Evolutionary conservation across 2,329 filamentous ascomycete genomes (phyloP).

Genomic region (Pseudonectria foliicola): DNA sequence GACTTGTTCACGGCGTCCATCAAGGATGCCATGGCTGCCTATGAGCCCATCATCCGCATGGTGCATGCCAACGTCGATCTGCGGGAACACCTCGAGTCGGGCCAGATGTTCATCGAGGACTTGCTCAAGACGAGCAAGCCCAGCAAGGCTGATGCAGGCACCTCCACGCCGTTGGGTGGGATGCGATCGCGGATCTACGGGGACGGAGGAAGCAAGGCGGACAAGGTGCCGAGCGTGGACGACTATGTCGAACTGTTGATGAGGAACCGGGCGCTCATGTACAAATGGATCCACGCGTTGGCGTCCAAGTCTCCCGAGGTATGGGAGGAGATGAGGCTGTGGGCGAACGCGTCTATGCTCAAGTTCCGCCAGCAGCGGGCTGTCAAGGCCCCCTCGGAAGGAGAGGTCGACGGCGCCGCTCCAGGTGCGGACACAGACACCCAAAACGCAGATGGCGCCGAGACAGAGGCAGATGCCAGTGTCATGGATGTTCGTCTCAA

Average conservation of each 20-base stretch:
- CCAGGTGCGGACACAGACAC: background rate
- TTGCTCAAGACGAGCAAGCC: constrained; percentile 55
- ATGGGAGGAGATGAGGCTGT: constrained; percentile 51
- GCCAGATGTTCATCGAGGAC: constrained; percentile 63
- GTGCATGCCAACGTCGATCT: constrained; percentile 68
- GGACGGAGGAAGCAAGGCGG: constrained; percentile 19
- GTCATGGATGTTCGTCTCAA: constrained; percentile 34
- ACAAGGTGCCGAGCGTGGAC: constrained; percentile 52
- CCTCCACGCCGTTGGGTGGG: constrained; percentile 13
- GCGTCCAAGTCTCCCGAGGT: constrained; percentile 61
- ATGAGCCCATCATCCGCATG: constrained; percentile 66
- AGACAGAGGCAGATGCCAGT: constrained; percentile 15
- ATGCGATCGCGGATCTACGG: constrained; percentile 4
- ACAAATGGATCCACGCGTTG: constrained; percentile 65
- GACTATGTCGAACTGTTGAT: constrained; percentile 64
- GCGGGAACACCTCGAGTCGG: constrained; percentile 58
- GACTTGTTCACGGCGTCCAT: constrained; percentile 66
- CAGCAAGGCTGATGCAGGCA: constrained; percentile 25
- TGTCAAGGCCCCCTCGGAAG: background rate
- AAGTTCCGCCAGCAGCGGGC: constrained; percentile 41
- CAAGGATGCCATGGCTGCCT: constrained; percentile 57
- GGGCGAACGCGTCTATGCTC: constrained; percentile 49
- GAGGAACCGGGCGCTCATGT: constrained; percentile 55
- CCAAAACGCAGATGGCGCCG: constrained; percentile 23
- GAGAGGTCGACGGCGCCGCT: background rate